A percentile compares a stretch with the other conserved stretches of the same genome.
Evolutionary conservation across 768 basidiomycete species (phyloP).

Genomic region (Leucocoprinus sp.): DNA sequence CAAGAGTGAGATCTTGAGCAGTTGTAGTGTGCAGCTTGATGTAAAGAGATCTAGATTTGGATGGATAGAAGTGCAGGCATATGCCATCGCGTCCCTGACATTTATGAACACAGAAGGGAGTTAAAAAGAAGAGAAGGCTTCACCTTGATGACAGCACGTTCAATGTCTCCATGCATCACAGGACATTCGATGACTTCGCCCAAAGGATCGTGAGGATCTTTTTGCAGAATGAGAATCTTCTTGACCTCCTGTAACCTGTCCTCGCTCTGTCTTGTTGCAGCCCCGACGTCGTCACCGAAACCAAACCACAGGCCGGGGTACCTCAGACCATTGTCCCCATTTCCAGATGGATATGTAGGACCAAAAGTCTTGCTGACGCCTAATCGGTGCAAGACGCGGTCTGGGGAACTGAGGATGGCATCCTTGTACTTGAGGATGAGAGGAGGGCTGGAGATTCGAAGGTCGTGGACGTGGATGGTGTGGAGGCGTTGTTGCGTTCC

Average conservation of each 20-base stretch:
- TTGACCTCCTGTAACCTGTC: constrained; percentile 72
- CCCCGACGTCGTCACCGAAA: constrained; percentile 60
- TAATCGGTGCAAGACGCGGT: constrained; percentile 53
- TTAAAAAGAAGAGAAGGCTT: constrained; percentile 8
- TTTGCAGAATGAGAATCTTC: constrained; percentile 66
- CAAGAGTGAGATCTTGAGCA: constrained; percentile 71
- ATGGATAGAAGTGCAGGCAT: constrained; percentile 58
- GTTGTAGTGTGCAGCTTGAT: constrained; percentile 69
- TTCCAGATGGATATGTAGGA: constrained; percentile 60
- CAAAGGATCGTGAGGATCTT: constrained; percentile 56
- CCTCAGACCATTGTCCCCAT: constrained; percentile 48
- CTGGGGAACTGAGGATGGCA: constrained; percentile 48
- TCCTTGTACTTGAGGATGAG: constrained; percentile 64
- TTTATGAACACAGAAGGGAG: neutral
- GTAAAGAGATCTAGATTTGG: constrained; percentile 38
- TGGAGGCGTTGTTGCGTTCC: constrained; percentile 71
- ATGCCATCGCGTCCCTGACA: constrained; percentile 67
- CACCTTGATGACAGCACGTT: constrained; percentile 62
- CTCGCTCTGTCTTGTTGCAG: constrained; percentile 43
- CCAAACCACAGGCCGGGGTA: constrained; percentile 83
- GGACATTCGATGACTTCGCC: constrained; percentile 63
- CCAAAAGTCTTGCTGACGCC: constrained; percentile 70
- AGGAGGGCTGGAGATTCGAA: constrained; percentile 60
- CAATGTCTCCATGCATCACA: constrained; percentile 65
- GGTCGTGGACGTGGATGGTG: constrained; percentile 64